A percentile compares a stretch with the other conserved stretches of the same genome.
phyloP scores from a whole-genome alignment of 345 rosid species.

The Salix arbutifolia region DNA sequence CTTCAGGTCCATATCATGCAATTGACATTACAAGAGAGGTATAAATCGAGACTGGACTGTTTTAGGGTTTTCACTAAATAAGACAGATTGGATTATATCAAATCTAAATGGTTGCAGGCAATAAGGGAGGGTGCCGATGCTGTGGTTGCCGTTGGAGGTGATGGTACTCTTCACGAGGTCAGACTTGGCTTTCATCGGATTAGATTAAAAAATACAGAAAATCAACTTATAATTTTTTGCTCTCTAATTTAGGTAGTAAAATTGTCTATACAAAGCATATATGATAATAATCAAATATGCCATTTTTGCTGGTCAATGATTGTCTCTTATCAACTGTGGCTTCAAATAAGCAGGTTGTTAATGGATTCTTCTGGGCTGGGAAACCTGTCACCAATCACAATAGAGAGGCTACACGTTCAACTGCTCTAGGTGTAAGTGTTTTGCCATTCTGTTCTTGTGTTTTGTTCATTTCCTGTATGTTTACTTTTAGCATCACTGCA shows the following conservation, averaged over 20 bases:
- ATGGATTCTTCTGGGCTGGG: conserved; percentile 93
- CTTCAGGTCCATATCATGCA: conserved; percentile 94
- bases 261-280: too few relatives aligned
- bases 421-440: conserved; percentile 90
- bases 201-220: not conserved
- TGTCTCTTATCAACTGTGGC: conserved; percentile 4
- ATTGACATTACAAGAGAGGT: conserved; percentile 94
- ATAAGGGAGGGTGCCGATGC: conserved; percentile 92
- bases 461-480: too few relatives aligned
- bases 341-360: conserved; percentile 53
- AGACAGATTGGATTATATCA: not conserved
- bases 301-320: not conserved
- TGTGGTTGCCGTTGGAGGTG: conserved; percentile 98
- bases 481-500: not conserved
- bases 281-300: too few relatives aligned
- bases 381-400: conserved; percentile 49
- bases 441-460: not conserved
- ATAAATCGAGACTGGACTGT: conserved; percentile 18
- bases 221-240: too few relatives aligned
- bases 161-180: conserved; percentile 97
- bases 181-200: not conserved
- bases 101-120: conserved; percentile 45
- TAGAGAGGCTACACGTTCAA: conserved; percentile 43
- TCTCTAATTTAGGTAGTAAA: too few relatives aligned
- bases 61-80: conserved; percentile 4